phyloP scores from a whole-genome alignment of 2,329 filamentous ascomycete species.

The Fusarium caatingaense region DNA sequence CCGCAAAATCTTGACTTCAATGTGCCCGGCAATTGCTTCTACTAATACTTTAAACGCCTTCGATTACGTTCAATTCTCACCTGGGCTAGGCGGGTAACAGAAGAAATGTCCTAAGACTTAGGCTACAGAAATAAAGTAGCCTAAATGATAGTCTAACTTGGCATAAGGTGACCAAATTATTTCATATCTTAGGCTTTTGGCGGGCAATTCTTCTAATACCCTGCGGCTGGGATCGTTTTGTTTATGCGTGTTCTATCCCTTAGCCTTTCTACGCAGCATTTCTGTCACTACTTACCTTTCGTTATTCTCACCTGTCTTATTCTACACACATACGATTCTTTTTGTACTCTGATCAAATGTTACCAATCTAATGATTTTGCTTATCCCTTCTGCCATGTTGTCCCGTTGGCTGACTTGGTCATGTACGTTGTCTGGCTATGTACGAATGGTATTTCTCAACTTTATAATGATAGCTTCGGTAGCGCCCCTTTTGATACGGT shows the following conservation, averaged over 20 bases:
- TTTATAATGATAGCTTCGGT: neutral
- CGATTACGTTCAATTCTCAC: too few relatives aligned
- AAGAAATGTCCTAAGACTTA: too few relatives aligned
- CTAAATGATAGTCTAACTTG: too few relatives aligned
- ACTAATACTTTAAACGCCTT: neutral
- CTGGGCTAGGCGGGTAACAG: too few relatives aligned
- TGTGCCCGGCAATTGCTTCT: neutral
- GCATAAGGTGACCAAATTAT: too few relatives aligned
- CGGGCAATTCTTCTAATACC: too few relatives aligned
- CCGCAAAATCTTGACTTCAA: neutral
- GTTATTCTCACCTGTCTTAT: too few relatives aligned
- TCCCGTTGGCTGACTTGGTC: too few relatives aligned
- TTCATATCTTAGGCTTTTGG: rapidly evolving
- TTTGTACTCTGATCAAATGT: too few relatives aligned
- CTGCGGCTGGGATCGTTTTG: neutral
- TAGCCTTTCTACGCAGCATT: neutral
- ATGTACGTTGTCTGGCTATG: neutral
- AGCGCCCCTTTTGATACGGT: neutral
- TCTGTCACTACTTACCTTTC: neutral
- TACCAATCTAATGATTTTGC: neutral
- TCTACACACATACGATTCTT: neutral
- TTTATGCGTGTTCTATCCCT: neutral
- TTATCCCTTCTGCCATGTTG: neutral
- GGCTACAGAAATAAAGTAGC: too few relatives aligned
- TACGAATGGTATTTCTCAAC: neutral